Conservation (phyloP, 176 grass and related monocot genomes). For the Phyllostachys edulis region DNA sequence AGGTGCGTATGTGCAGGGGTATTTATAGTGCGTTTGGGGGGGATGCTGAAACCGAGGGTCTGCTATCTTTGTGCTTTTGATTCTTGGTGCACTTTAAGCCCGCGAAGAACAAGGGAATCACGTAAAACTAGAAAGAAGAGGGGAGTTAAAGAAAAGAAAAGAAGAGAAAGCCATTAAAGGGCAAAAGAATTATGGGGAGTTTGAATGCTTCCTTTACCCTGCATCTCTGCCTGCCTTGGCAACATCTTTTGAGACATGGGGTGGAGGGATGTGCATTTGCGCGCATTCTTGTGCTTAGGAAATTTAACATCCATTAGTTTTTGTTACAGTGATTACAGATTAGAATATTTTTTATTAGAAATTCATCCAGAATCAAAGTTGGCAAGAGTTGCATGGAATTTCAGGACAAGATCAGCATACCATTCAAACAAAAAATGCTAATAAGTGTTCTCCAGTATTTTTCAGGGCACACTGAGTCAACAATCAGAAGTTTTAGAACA, state of each 20-base stretch:
- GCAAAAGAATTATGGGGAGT: conserved; percentile 69
- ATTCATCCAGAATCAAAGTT: neutral
- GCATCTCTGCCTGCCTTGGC: conserved; percentile 50
- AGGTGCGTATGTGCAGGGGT: conserved; percentile 45
- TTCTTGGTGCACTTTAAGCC: conserved; percentile 49
- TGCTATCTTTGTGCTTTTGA: conserved; percentile 45
- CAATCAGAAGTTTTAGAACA: neutral
- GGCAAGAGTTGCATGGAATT: neutral
- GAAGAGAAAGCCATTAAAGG: conserved; percentile 79
- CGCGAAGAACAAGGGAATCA: conserved; percentile 64
- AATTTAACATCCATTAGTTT: conserved; percentile 38
- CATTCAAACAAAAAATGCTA: neutral
- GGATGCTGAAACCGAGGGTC: conserved; percentile 52
- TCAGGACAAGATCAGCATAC: neutral
- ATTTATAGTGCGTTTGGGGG: conserved; percentile 50
- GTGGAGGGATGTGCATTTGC: conserved; percentile 53
- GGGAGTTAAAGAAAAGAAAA: conserved; percentile 75
- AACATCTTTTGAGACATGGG: conserved; percentile 88
- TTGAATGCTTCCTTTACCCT: conserved; percentile 71
- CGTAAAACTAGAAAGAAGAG: conserved; percentile 67
- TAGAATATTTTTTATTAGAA: conserved; percentile 12
- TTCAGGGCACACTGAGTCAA: conserved; percentile 14
- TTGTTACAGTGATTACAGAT: neutral
- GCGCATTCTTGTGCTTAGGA: conserved; percentile 43
- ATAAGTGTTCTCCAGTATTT: neutral